Evolutionary conservation across 495 filamentous ascomycete species (phyloP).

Genomic region (Wilcoxina mikolae): DNA sequence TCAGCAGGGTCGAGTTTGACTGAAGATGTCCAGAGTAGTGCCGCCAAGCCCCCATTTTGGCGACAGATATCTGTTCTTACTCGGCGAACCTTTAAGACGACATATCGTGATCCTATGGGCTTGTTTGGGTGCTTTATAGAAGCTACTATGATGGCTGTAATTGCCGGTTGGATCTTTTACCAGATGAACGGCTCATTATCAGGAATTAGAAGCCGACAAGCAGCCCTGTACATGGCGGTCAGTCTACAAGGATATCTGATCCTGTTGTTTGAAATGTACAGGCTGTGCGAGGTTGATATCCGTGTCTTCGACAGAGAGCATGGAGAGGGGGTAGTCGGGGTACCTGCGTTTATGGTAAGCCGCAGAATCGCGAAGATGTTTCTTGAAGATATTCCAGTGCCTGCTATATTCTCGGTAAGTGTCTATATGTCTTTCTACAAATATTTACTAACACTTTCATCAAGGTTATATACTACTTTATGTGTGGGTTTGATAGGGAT

Average conservation of each 20-base stretch:
- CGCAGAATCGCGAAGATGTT: slow-evolving; percentile 48
- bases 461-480: slow-evolving; percentile 53
- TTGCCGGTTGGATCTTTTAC: slow-evolving; percentile 58
- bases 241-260: slow-evolving; percentile 60
- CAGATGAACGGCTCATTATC: slow-evolving; percentile 43
- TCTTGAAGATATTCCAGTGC: slow-evolving; percentile 54
- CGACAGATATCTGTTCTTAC: slow-evolving; percentile 51
- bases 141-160: slow-evolving; percentile 49
- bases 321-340: slow-evolving; percentile 53
- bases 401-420: slow-evolving; percentile 43
- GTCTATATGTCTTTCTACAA: not conserved
- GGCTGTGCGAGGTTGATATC: slow-evolving; percentile 50
- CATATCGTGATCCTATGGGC: slow-evolving; percentile 57
- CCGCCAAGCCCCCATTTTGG: slow-evolving; percentile 32
- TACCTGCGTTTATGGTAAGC: slow-evolving; percentile 49
- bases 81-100: slow-evolving; percentile 48
- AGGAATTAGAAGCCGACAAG: slow-evolving; percentile 52
- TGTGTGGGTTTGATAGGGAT: slow-evolving; percentile 51
- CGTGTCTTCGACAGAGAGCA: slow-evolving; percentile 58
- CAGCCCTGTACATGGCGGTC: slow-evolving; percentile 50
- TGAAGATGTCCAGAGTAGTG: slow-evolving; percentile 3
- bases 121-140: slow-evolving; percentile 50
- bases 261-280: slow-evolving; percentile 55
- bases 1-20: not conserved
- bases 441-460: not conserved